A percentile compares a stretch with the other conserved stretches of the same genome.
phyloP scores from a whole-genome alignment of 805 yeast species.

The Ogataea allantospora region DNA sequence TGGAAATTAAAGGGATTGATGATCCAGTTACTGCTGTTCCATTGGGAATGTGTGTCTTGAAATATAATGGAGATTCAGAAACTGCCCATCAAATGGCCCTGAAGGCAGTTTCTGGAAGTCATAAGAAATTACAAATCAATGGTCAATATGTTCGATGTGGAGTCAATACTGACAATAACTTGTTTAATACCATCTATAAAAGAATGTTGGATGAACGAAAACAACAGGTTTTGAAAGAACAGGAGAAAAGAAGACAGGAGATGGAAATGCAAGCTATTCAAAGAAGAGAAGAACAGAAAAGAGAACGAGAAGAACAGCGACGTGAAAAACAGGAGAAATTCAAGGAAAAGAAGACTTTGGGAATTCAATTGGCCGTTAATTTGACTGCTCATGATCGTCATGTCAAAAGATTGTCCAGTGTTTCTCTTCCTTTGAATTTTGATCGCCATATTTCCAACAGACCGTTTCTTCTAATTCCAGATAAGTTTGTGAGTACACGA shows the following conservation, averaged over 20 bases:
- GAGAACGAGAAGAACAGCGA: conserved; percentile 14
- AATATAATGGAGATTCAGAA: conserved; percentile 57
- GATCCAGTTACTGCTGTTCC: conserved; percentile 81
- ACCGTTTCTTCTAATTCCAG: conserved; percentile 56
- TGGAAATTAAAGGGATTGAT: conserved; percentile 54
- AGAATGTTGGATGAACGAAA: conserved; percentile 35
- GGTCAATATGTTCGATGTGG: conserved; percentile 54
- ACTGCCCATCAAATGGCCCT: conserved; percentile 47
- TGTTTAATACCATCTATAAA: conserved; percentile 35
- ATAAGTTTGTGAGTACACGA: conserved; percentile 47
- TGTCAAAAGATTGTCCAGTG: conserved; percentile 26
- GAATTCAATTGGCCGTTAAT: conserved; percentile 4
- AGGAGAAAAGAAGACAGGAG: conserved; percentile 25
- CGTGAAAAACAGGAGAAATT: conserved; percentile 3
- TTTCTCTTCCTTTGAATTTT: conserved; percentile 47
- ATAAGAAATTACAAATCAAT: conserved; percentile 44
- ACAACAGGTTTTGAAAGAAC: conserved; percentile 35
- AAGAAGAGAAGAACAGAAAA: conserved; percentile 12
- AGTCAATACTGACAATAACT: conserved; percentile 43
- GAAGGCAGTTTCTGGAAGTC: conserved; percentile 41
- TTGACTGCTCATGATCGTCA: conserved; percentile 34
- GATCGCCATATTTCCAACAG: conserved; percentile 50
- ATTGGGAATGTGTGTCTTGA: conserved; percentile 64
- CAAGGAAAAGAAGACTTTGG: conserved; percentile 2
- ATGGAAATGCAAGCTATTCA: conserved; percentile 10